A percentile compares a stretch with the other conserved stretches of the same genome.
Evolutionary conservation across 345 rosid genomes (phyloP).

Genomic region (Eucalyptus decipiens): DNA sequence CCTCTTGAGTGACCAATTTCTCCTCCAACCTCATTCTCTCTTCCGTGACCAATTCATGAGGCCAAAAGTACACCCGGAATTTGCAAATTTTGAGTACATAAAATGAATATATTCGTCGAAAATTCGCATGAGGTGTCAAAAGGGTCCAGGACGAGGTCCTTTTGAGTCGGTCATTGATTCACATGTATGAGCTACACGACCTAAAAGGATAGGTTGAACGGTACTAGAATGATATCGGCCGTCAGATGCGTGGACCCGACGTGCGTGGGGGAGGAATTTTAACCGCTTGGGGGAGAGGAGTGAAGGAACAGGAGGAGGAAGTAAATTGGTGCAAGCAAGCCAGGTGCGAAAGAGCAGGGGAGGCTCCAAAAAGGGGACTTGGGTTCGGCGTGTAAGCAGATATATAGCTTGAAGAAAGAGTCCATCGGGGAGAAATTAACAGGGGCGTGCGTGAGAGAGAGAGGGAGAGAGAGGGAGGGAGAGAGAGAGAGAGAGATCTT

Average conservation of each 20-base stretch:
- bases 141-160: background rate
- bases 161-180: background rate
- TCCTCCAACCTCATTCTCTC: background rate
- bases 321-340: background rate
- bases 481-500: background rate
- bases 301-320: background rate
- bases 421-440: background rate
- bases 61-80: background rate
- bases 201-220: background rate
- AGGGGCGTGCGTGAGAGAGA: background rate
- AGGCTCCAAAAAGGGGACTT: background rate
- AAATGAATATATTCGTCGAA: background rate
- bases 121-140: background rate
- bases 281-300: background rate
- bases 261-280: background rate
- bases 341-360: background rate
- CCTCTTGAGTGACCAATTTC: background rate
- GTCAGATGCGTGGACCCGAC: background rate
- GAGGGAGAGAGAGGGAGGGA: background rate
- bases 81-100: fast-evolving
- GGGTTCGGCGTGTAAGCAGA: background rate
- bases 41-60: background rate
- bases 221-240: background rate
- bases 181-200: background rate
- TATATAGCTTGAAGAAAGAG: background rate